These are phyloP conservation scores for Lathyrus aphaca DNA, from an alignment of 306 rosid species.

Conservation along the genomic window DNA sequence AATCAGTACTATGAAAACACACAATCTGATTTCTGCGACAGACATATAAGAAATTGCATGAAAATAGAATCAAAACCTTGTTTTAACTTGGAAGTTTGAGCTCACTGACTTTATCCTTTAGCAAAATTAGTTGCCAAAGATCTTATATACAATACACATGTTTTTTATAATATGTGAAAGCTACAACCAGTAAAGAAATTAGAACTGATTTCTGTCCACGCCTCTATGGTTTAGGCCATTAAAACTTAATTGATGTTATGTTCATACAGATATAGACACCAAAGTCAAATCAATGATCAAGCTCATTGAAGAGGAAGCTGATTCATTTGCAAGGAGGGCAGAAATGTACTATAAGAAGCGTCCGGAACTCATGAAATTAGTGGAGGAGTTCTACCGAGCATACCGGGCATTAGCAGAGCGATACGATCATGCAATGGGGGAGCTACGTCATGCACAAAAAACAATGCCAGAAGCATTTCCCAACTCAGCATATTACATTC, in stretches of 20 bases:
- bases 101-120: not conserved
- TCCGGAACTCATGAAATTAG: constrained; percentile 88
- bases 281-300: constrained; percentile 96
- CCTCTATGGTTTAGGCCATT: constrained; percentile 11
- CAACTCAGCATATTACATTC: constrained; percentile 55
- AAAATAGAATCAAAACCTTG: constrained; percentile 4
- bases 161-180: constrained; percentile 27
- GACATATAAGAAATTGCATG: constrained; percentile 21
- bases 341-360: constrained; percentile 97
- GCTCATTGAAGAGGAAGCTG: constrained; percentile 96
- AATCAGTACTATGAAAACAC: not conserved
- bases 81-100: constrained; percentile 3
- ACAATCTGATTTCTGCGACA: not conserved
- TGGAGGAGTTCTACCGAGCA: constrained; percentile 98
- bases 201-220: not conserved
- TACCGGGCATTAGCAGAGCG: constrained; percentile 99
- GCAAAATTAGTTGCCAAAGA: constrained; percentile 27
- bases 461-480: constrained; percentile 89
- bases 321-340: constrained; percentile 95
- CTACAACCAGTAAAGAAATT: constrained; percentile 7
- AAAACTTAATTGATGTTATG: constrained; percentile 31
- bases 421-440: constrained; percentile 93
- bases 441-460: constrained; percentile 84
- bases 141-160: not conserved
- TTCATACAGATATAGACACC: constrained; percentile 81